Percentiles rank a stretch among this genome's conserved stretches.
Conservation (phyloP, 148 eudicot genomes). For the Rhododendron griersonianum region DNA sequence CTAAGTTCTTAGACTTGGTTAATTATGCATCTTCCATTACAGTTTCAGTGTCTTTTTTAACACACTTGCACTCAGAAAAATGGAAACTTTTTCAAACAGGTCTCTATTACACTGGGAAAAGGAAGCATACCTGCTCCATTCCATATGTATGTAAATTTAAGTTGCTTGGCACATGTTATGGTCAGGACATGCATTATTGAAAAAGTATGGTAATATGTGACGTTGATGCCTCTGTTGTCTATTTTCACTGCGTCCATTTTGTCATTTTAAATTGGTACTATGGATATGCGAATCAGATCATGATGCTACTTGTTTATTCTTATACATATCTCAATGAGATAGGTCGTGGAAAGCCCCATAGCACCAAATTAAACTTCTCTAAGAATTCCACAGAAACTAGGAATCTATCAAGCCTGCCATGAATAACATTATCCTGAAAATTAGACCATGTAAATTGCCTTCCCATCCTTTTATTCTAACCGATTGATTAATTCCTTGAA, state of each 20-base stretch:
- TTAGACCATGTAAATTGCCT: too few species aligned
- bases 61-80: not conserved
- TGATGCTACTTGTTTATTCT: not conserved
- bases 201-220: not conserved
- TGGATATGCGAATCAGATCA: not conserved
- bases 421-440: too few species aligned
- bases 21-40: not conserved
- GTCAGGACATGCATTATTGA: not conserved
- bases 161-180: not conserved
- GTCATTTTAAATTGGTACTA: not conserved
- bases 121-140: constrained; percentile 36
- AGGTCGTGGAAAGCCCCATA: too few species aligned
- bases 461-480: too few species aligned
- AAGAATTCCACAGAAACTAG: too few species aligned
- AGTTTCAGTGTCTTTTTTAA: not conserved
- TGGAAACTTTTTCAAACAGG: not conserved
- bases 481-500: too few species aligned
- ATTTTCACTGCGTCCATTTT: not conserved
- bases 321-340: not conserved
- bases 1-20: not conserved
- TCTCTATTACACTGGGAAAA: not conserved
- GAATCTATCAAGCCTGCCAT: too few species aligned
- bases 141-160: constrained; percentile 11
- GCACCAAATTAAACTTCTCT: too few species aligned
- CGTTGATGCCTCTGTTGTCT: not conserved